Conservation (phyloP, 306 rosid genomes). For the Luffa acutangula region DNA sequence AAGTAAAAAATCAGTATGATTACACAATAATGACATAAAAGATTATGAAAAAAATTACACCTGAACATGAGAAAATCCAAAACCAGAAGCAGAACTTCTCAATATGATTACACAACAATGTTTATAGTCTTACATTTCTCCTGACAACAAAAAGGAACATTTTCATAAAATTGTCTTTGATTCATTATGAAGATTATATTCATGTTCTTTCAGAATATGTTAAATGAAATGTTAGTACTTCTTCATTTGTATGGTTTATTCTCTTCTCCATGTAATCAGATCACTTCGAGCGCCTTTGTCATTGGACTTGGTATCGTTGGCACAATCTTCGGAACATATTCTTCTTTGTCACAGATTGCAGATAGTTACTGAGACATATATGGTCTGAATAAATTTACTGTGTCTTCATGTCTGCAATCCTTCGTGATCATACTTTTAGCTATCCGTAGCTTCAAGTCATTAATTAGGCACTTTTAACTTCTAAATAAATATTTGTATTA, state of each 20-base stretch:
- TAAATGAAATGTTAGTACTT: not conserved
- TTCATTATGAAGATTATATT: not conserved
- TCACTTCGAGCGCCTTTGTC: slow-evolving; percentile 25
- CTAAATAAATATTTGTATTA: not conserved
- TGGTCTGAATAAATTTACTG: not conserved
- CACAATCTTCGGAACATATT: slow-evolving; percentile 50
- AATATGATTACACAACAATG: not conserved
- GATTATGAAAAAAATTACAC: not conserved
- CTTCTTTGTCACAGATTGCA: slow-evolving; percentile 33
- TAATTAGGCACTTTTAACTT: not conserved
- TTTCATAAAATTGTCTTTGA: not conserved
- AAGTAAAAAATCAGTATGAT: not conserved
- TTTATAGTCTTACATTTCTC: not conserved
- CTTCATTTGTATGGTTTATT: not conserved
- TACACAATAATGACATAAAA: not conserved
- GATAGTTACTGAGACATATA: not conserved
- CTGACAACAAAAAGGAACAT: not conserved
- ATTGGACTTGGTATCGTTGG: slow-evolving; percentile 31
- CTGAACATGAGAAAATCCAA: not conserved
- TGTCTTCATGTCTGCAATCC: not conserved
- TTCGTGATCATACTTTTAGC: not conserved
- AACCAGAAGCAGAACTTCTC: not conserved
- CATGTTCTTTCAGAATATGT: not conserved
- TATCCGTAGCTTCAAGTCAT: not conserved
- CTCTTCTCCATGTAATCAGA: slow-evolving; percentile 16